phyloP scores from a whole-genome alignment of 1,139 yeast species.

The Lodderomyces theae region DNA sequence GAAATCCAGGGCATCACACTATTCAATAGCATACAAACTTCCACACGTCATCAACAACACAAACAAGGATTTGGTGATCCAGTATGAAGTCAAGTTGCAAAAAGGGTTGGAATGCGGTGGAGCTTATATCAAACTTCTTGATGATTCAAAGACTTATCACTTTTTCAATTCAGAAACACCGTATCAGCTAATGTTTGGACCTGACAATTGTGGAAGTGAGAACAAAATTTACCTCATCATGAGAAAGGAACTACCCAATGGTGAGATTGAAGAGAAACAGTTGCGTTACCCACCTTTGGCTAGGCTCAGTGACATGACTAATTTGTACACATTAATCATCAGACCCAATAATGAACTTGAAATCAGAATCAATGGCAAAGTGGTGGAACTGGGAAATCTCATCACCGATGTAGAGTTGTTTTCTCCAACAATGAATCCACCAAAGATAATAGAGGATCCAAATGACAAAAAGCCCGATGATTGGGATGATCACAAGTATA shows the following conservation, averaged over 20 bases:
- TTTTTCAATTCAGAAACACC: constrained; percentile 52
- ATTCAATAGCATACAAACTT: constrained; percentile 68
- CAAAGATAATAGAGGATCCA: constrained; percentile 59
- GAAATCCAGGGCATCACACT: constrained; percentile 72
- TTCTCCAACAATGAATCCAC: constrained; percentile 63
- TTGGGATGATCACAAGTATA: constrained; percentile 69
- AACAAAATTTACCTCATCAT: constrained; percentile 79
- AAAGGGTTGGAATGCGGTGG: constrained; percentile 82
- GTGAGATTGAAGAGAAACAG: constrained; percentile 67
- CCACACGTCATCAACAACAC: constrained; percentile 53
- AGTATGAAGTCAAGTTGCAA: constrained; percentile 85
- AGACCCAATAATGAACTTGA: constrained; percentile 66
- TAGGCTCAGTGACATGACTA: constrained; percentile 53
- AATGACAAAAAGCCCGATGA: constrained; percentile 65
- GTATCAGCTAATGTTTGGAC: constrained; percentile 90
- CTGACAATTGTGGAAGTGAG: constrained; percentile 81
- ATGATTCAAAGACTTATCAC: constrained; percentile 22
- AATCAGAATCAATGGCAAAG: constrained; percentile 77
- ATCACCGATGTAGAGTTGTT: constrained; percentile 48
- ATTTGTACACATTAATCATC: constrained; percentile 74
- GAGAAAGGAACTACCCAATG: constrained; percentile 52
- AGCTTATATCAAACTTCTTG: constrained; percentile 74
- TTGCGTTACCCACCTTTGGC: constrained; percentile 67
- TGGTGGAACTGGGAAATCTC: constrained; percentile 66
- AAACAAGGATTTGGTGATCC: constrained; percentile 69